phyloP scores from a whole-genome alignment of 192 early-diverging fungal genomes.

The Umbelopsis sp. region DNA sequence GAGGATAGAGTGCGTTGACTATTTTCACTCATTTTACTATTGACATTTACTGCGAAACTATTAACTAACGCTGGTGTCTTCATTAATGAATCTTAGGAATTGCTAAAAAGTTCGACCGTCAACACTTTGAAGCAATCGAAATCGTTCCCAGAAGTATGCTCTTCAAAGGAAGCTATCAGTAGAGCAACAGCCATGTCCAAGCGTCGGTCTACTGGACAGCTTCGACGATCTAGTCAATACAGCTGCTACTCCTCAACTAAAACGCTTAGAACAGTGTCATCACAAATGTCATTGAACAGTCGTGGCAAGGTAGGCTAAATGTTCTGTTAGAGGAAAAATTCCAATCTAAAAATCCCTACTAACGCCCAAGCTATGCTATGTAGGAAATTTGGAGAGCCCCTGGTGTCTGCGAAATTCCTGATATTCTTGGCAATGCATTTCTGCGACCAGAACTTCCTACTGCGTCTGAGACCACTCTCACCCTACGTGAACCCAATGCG shows the following conservation, averaged over 20 bases:
- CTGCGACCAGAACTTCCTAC: slow-evolving; percentile 26
- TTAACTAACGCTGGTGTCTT: background rate
- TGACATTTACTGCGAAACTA: background rate
- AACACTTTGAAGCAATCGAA: slow-evolving; percentile 13
- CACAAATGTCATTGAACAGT: slow-evolving; percentile 6
- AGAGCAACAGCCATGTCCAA: slow-evolving; percentile 18
- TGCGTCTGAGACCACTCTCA: slow-evolving; percentile 16
- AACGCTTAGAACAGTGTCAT: slow-evolving; percentile 1
- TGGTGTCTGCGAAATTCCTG: slow-evolving; percentile 38
- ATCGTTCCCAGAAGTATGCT: slow-evolving; percentile 2
- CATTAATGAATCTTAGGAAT: background rate
- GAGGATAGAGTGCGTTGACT: slow-evolving; percentile 1
- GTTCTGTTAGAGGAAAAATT: background rate
- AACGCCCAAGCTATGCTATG: background rate
- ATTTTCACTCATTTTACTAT: background rate
- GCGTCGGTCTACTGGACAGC: slow-evolving; percentile 35
- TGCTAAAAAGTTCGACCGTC: background rate
- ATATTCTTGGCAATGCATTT: slow-evolving; percentile 42
- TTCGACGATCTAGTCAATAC: slow-evolving; percentile 23
- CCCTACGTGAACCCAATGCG: slow-evolving; percentile 23
- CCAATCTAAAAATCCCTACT: background rate
- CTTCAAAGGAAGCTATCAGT: background rate
- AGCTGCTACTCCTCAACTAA: slow-evolving; percentile 3
- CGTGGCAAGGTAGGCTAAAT: slow-evolving; percentile 5
- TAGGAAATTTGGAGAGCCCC: slow-evolving; percentile 36